Conservation (phyloP, 371 early-diverging fungal genomes). For the Apophysomyces trapeziformis region DNA sequence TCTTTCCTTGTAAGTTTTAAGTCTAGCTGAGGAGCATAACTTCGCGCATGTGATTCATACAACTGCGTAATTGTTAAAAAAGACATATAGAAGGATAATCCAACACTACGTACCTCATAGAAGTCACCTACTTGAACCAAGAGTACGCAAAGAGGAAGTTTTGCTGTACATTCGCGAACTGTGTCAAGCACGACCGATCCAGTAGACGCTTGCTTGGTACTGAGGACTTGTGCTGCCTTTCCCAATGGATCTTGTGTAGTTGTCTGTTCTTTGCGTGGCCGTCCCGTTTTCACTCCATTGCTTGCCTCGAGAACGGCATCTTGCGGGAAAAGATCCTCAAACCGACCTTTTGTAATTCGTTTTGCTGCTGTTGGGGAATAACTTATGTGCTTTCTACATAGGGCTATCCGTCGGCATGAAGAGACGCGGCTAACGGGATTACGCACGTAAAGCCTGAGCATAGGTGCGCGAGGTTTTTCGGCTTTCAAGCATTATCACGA, state of each 20-base stretch:
- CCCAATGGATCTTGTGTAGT: neutral
- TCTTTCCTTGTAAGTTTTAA: constrained; percentile 66
- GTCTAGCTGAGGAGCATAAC: constrained; percentile 69
- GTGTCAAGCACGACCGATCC: constrained; percentile 54
- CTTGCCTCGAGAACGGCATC: neutral
- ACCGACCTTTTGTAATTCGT: constrained; percentile 13
- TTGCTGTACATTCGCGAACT: constrained; percentile 67
- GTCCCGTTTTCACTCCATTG: neutral
- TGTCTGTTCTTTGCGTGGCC: neutral
- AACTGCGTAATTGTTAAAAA: constrained; percentile 36
- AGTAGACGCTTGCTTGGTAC: constrained; percentile 24
- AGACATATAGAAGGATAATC: neutral
- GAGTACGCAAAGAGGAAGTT: constrained; percentile 79
- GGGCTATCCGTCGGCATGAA: neutral
- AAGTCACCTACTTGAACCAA: constrained; percentile 94
- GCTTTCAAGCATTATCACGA: neutral
- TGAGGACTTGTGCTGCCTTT: constrained; percentile 13
- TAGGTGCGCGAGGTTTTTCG: neutral
- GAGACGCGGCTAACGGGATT: neutral
- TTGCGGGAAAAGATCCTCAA: constrained; percentile 13
- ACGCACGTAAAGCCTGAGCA: neutral
- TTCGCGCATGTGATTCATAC: constrained; percentile 80
- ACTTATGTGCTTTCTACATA: neutral
- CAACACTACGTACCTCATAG: constrained; percentile 72
- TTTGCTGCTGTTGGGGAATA: neutral